Percentiles rank a stretch among this genome's conserved stretches.
phyloP scores from a whole-genome alignment of 2,329 filamentous ascomycete species.

The Esteya vermicola region DNA sequence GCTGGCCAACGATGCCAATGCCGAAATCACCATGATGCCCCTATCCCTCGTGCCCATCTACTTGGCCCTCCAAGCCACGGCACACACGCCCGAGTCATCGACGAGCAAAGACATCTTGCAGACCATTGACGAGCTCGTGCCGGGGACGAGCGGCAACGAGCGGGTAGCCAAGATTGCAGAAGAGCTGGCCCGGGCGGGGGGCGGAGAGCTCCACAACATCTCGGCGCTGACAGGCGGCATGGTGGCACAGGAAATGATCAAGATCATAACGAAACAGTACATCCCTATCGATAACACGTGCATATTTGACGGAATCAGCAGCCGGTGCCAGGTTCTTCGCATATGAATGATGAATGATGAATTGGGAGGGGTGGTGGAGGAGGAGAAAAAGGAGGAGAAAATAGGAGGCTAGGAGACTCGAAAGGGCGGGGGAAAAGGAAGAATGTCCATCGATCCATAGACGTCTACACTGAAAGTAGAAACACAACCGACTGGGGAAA shows the following conservation, averaged over 20 bases:
- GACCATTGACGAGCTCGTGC: slow-evolving; percentile 26
- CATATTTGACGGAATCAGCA: slow-evolving; percentile 54
- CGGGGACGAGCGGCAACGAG: slow-evolving; percentile 30
- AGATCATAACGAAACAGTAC: slow-evolving; percentile 65
- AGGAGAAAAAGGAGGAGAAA: slow-evolving; percentile 2
- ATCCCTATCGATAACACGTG: slow-evolving; percentile 58
- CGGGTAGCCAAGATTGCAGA: slow-evolving; percentile 39
- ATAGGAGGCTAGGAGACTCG: not conserved
- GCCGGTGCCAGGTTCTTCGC: slow-evolving; percentile 43
- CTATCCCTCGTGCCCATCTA: slow-evolving; percentile 55
- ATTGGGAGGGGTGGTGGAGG: slow-evolving; percentile 1
- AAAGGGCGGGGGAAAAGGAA: too few relatives aligned
- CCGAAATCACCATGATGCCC: slow-evolving; percentile 31
- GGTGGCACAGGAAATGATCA: slow-evolving; percentile 94
- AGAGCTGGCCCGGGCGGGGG: slow-evolving; percentile 62
- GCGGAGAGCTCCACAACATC: slow-evolving; percentile 85
- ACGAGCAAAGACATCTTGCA: slow-evolving; percentile 40
- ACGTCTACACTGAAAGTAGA: too few relatives aligned
- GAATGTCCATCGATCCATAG: too few relatives aligned
- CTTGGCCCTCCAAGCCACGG: slow-evolving; percentile 45
- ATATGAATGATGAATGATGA: slow-evolving; percentile 21
- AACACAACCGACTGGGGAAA: too few relatives aligned
- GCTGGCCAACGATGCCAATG: slow-evolving; percentile 37
- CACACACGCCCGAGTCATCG: slow-evolving; percentile 26
- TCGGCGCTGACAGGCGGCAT: slow-evolving; percentile 79